Conservation (phyloP, 73 alveolate species). For the Paramecium pentaurelia region DNA sequence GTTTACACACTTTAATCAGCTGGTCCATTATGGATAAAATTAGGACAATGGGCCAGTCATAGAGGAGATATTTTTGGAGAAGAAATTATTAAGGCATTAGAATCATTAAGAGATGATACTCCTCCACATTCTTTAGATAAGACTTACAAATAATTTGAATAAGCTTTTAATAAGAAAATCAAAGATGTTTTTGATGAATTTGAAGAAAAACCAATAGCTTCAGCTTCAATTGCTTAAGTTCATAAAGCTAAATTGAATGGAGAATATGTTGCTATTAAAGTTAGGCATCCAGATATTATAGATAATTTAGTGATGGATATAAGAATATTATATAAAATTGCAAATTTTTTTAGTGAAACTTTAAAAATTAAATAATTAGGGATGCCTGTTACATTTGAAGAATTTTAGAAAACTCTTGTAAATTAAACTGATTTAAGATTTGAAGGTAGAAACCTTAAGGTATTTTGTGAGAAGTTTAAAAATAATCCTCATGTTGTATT, state of each 20-base stretch:
- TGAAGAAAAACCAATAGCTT: conserved; percentile 16
- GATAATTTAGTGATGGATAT: conserved; percentile 13
- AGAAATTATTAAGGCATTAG: background rate
- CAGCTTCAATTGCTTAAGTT: conserved; percentile 25
- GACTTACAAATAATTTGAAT: background rate
- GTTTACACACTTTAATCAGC: conserved; percentile 20
- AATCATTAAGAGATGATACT: background rate
- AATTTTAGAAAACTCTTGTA: conserved; percentile 13
- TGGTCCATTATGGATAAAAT: conserved; percentile 47
- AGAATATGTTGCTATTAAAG: conserved; percentile 9
- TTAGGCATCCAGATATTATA: conserved; percentile 34
- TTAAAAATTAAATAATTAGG: conserved; percentile 25
- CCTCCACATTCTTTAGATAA: background rate
- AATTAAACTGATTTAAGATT: conserved; percentile 21
- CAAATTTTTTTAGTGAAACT: conserved; percentile 9
- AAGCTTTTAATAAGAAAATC: background rate
- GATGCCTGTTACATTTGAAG: conserved; percentile 35
- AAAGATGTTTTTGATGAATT: conserved; percentile 23
- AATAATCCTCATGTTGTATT: conserved; percentile 33
- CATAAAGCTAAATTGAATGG: conserved; percentile 35
- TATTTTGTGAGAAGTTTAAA: conserved; percentile 17
- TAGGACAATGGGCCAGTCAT: conserved; percentile 50
- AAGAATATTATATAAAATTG: conserved; percentile 19
- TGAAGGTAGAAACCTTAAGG: conserved; percentile 37
- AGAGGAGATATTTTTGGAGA: conserved; percentile 47